Conservation (phyloP, 805 yeast species). For the Spathaspora boniae region DNA sequence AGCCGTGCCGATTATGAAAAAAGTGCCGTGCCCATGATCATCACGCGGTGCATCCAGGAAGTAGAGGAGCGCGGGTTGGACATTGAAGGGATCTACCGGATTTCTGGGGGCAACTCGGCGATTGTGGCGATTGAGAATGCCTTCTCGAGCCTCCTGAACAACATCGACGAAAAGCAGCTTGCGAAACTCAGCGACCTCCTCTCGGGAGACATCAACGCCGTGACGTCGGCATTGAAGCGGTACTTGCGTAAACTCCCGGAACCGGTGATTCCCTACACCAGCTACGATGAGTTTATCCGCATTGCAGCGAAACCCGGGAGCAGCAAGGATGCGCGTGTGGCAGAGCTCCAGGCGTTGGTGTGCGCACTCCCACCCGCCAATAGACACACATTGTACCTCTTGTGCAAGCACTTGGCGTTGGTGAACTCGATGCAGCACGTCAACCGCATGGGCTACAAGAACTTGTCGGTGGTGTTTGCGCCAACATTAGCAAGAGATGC, state of each 20-base stretch:
- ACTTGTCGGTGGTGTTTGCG: conserved; percentile 89
- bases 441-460: conserved; percentile 81
- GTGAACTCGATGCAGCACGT: conserved; percentile 50
- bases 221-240: conserved; percentile 82
- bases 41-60: conserved; percentile 67
- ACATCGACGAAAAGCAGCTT: conserved; percentile 31
- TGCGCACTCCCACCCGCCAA: conserved; percentile 65
- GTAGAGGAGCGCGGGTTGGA: conserved; percentile 76
- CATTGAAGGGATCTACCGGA: conserved; percentile 85
- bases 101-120: conserved; percentile 78
- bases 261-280: conserved; percentile 71
- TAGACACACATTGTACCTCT: conserved; percentile 47
- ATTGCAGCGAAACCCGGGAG: conserved; percentile 31
- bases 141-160: conserved; percentile 27
- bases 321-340: conserved; percentile 30
- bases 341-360: conserved; percentile 45
- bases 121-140: conserved; percentile 47
- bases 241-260: conserved; percentile 81
- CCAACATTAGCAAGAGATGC: conserved; percentile 84
- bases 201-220: conserved; percentile 76
- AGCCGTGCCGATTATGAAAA: conserved; percentile 62
- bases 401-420: conserved; percentile 62
- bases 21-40: conserved; percentile 62
- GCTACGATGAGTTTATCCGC: conserved; percentile 64
- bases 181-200: conserved; percentile 31